Conservation (phyloP, 2,329 filamentous ascomycete species). For the Pseudogymnoascus sp. region DNA sequence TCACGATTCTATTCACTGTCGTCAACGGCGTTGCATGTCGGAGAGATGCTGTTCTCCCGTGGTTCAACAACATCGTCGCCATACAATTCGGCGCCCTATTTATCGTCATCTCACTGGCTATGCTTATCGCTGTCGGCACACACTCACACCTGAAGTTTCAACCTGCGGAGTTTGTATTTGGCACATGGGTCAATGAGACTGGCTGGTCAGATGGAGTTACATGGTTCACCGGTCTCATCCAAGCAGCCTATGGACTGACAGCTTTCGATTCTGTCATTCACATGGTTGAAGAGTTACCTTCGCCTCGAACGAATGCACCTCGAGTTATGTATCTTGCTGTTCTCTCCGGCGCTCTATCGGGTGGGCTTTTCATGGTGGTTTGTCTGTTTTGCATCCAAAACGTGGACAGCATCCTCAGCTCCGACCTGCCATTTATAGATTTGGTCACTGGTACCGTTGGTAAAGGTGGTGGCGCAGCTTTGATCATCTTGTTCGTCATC, state of each 20-base stretch:
- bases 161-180: slow-evolving; percentile 44
- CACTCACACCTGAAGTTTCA: slow-evolving; percentile 39
- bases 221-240: slow-evolving; percentile 52
- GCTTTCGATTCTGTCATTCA: slow-evolving; percentile 53
- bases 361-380: slow-evolving; percentile 45
- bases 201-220: slow-evolving; percentile 48
- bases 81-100: slow-evolving; percentile 45
- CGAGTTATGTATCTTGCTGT: slow-evolving; percentile 46
- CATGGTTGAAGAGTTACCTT: slow-evolving; percentile 49
- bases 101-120: slow-evolving; percentile 41
- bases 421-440: slow-evolving; percentile 43
- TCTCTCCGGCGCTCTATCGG: slow-evolving; percentile 39
- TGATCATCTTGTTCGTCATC: slow-evolving; percentile 47
- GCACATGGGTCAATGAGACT: slow-evolving; percentile 41
- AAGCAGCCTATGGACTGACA: slow-evolving; percentile 48
- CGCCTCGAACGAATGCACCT: slow-evolving; percentile 43
- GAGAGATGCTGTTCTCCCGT: slow-evolving; percentile 38
- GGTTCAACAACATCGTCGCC: slow-evolving; percentile 50
- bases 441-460: slow-evolving; percentile 36
- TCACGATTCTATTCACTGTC: slow-evolving; percentile 40
- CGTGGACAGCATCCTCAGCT: slow-evolving; percentile 35
- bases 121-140: slow-evolving; percentile 45
- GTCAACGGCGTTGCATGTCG: slow-evolving; percentile 47
- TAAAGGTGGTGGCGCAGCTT: slow-evolving; percentile 35
- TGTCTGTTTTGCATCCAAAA: slow-evolving; percentile 45